Percentiles rank a stretch among this genome's conserved stretches.
phyloP scores from a whole-genome alignment of 2,329 filamentous ascomycete genomes.

The Pseudogymnoascus sp. region DNA sequence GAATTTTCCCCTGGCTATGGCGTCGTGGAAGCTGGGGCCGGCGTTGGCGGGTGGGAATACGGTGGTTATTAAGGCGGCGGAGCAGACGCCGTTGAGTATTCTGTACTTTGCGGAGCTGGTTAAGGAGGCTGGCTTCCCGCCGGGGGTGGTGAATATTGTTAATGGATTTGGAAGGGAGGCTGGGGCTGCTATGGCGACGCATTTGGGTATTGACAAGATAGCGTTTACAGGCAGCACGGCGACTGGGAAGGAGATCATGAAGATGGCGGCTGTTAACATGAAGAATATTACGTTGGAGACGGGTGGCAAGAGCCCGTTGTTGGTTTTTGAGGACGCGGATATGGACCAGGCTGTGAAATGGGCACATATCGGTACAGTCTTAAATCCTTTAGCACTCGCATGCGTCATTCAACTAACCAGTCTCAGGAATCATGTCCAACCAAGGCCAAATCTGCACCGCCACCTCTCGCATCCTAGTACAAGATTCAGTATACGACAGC shows the following conservation, averaged over 20 bases:
- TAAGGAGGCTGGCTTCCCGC: constrained; percentile 46
- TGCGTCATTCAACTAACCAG: constrained; percentile 3
- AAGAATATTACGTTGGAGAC: constrained; percentile 59
- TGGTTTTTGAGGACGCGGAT: constrained; percentile 57
- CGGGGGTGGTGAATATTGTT: constrained; percentile 52
- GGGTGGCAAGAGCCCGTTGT: constrained; percentile 58
- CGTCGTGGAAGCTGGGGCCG: constrained; percentile 61
- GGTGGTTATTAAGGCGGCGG: constrained; percentile 50
- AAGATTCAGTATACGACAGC: constrained; percentile 51
- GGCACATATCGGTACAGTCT: constrained; percentile 33
- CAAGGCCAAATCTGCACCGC: constrained; percentile 59
- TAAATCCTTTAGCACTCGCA: constrained; percentile 2
- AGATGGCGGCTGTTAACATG: constrained; percentile 49
- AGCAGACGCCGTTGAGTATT: constrained; percentile 54
- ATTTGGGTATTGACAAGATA: constrained; percentile 50
- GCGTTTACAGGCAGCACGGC: constrained; percentile 52
- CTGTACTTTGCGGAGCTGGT: constrained; percentile 46
- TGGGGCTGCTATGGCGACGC: constrained; percentile 49
- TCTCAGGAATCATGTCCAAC: constrained; percentile 42
- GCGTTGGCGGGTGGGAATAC: constrained; percentile 63
- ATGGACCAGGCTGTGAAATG: constrained; percentile 45
- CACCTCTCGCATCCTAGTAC: constrained; percentile 58
- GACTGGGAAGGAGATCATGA: constrained; percentile 53
- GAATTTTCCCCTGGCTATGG: constrained; percentile 64
- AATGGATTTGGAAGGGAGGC: constrained; percentile 48